Conservation (phyloP, 2,329 filamentous ascomycete species). For the Trichophyton mentagrophytes region DNA sequence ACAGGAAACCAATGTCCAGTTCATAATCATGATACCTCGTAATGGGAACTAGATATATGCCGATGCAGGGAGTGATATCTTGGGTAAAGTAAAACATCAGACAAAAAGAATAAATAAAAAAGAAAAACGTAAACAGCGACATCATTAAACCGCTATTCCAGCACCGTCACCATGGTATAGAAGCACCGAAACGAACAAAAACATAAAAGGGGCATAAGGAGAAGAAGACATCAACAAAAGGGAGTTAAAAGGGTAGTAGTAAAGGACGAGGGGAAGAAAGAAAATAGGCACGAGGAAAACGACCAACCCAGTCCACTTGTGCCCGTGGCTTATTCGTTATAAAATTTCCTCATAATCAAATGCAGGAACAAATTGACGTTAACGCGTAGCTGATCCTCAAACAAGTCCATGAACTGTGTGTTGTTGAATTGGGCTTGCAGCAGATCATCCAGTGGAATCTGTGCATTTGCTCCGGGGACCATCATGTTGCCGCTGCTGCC, state of each 20-base stretch:
- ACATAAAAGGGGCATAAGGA: background rate
- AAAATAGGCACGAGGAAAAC: background rate
- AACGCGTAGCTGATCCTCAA: conserved; percentile 72
- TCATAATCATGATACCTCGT: background rate
- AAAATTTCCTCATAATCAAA: conserved; percentile 98
- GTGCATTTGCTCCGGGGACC: conserved; percentile 72
- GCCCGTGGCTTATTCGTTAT: conserved; percentile 33
- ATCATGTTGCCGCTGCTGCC: conserved; percentile 86
- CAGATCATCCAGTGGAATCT: conserved; percentile 82
- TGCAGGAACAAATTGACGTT: conserved; percentile 97
- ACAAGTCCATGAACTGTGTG: conserved; percentile 89
- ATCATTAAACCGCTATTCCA: conserved; percentile 1
- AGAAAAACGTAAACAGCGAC: conserved; percentile 9
- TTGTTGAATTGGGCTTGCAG: conserved; percentile 96
- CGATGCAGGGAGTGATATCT: background rate
- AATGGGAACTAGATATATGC: background rate
- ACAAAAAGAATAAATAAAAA: conserved; percentile 11
- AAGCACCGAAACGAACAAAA: background rate
- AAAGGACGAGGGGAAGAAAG: background rate
- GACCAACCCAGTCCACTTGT: conserved; percentile 2
- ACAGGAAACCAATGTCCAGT: background rate
- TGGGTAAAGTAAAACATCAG: background rate
- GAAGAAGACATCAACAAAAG: background rate
- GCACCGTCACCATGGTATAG: background rate
- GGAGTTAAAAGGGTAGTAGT: background rate